Conservation (phyloP, 257 asterid species). For the Gynochthodes officinalis region DNA sequence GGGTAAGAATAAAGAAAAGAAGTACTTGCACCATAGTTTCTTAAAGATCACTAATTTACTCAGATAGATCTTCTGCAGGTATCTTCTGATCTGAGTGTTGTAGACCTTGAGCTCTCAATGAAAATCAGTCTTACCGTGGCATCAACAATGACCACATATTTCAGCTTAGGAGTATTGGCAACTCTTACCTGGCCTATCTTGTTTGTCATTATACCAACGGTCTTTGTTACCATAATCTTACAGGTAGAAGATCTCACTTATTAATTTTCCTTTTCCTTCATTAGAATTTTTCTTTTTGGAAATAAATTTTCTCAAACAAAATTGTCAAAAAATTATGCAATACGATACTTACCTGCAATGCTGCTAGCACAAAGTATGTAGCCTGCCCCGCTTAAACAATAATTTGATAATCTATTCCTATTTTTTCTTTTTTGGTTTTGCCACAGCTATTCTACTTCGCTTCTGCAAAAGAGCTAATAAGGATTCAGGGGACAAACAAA, state of each 20-base stretch:
- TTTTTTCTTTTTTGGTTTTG: neutral
- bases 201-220: constrained; percentile 25
- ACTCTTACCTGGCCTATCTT: constrained; percentile 35
- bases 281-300: neutral
- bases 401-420: neutral
- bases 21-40: neutral
- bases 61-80: constrained; percentile 20
- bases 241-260: constrained; percentile 20
- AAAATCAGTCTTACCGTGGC: constrained; percentile 22
- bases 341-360: neutral
- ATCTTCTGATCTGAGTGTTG: constrained; percentile 33
- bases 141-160: constrained; percentile 28
- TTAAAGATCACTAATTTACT: neutral
- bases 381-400: neutral
- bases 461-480: constrained; percentile 34
- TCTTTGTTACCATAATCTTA: constrained; percentile 21
- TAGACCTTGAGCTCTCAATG: constrained; percentile 35
- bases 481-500: constrained; percentile 37
- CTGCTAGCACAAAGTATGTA: neutral
- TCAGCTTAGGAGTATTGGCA: constrained; percentile 35
- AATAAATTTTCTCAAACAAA: neutral
- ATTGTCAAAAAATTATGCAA: neutral
- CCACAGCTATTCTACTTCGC: constrained; percentile 33
- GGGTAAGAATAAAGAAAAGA: constrained; percentile 28
- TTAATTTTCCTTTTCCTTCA: neutral